Base-by-base conservation (phyloP, 306 rosid genomes). In the Abrus precatorius region DNA sequence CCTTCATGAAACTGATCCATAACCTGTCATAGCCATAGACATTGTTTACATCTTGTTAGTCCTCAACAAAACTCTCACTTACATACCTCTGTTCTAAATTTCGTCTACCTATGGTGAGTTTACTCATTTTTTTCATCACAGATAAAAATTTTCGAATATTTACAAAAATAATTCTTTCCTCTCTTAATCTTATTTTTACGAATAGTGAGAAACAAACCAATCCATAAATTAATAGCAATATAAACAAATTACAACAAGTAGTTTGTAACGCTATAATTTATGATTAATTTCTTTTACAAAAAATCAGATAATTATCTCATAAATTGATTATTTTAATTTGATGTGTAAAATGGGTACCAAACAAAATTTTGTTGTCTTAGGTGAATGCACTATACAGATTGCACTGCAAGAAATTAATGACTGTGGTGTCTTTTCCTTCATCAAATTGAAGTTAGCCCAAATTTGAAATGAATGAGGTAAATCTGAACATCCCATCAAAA, bases 351-450 rank as follows among this genome's bases (percentile, higher is more conserved):
- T 69, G 40, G 13, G 2, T 41, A 20, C 38, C 29, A 49, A 55
- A 45, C 63, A 57, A 69, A 54, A 12, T 71, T 12, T 7, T 28
- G 55, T 55, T 64, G 43, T 52, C 44, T 80, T 65, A 9, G 66
- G 83, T 62, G 6, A 63, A 72, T 36, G 40, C 1, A 4, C 40
- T 2, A 38, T 41, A 76, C 32, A 69, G 34, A 57, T 38, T 59
- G 62, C 40, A 67, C 20, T 67, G 71, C 54, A 66, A 69, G 40
- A 52, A 64, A 36, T 13, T 41, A 83, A n/a, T 36, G 3, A 20
- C 20, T 34, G 48, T 50, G 54, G 41, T 53, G 81, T 84, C 82
- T 61, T 79, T 79, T 84, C 74, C 32, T 50, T 43, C 76, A 30
- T 60, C 32, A 49, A 59, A 57, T 69, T 82, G 14, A 76, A 40